phyloP scores from a whole-genome alignment of 2,329 filamentous ascomycete species.

The Alternaria sp. region DNA sequence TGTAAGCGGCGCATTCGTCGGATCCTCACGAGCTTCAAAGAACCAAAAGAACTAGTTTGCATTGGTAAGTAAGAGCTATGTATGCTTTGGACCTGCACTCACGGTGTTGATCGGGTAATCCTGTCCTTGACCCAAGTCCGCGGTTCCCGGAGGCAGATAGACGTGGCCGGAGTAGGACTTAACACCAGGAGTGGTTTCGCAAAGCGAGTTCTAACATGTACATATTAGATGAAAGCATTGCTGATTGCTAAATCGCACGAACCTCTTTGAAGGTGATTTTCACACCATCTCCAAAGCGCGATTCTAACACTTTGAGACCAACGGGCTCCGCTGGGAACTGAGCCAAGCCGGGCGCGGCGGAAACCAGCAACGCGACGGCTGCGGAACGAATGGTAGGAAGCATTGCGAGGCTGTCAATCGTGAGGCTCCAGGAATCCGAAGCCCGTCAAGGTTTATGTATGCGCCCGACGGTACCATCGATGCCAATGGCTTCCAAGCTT shows the following conservation, averaged over 20 bases:
- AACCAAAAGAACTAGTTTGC: conserved; percentile 50
- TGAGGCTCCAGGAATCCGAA: background rate
- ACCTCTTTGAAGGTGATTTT: conserved; percentile 37
- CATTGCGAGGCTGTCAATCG: conserved; percentile 6
- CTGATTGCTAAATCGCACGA: background rate
- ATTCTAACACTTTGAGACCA: conserved; percentile 23
- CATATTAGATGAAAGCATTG: background rate
- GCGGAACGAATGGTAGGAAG: background rate
- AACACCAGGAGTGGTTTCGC: conserved; percentile 60
- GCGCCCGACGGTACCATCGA: background rate
- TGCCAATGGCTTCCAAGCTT: conserved; percentile 5
- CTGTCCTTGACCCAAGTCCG: conserved; percentile 25
- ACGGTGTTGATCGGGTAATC: conserved; percentile 26
- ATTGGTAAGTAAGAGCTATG: background rate
- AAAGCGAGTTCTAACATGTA: conserved; percentile 51
- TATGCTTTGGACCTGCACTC: background rate
- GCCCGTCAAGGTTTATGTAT: conserved; percentile 1
- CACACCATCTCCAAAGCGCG: conserved; percentile 29
- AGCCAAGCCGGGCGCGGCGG: conserved; percentile 10
- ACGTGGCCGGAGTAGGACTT: conserved; percentile 62
- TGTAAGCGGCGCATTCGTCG: conserved; percentile 58
- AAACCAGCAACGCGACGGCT: conserved; percentile 10
- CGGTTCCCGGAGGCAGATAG: conserved; percentile 23
- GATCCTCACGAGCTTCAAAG: conserved; percentile 60
- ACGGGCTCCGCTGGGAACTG: conserved; percentile 20